Conservation (phyloP, 768 basidiomycete species). For the Rhodotorula toruloides region DNA sequence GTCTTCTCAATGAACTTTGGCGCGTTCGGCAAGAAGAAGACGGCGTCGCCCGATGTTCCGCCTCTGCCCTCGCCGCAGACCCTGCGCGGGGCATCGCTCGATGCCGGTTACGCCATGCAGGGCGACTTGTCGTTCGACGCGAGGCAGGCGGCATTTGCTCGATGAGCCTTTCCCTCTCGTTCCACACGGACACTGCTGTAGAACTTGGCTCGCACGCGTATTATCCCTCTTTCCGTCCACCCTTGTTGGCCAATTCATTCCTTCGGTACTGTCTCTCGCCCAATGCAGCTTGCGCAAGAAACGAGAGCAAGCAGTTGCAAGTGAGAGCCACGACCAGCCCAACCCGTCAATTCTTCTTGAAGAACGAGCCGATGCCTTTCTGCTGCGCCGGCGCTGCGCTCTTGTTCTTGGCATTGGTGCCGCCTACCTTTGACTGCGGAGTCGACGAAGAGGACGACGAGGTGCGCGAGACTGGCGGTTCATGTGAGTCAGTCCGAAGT, state of each 20-base stretch:
- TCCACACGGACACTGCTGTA: too few species aligned
- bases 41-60: neutral
- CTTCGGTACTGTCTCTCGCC: too few species aligned
- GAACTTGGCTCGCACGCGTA: too few species aligned
- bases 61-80: neutral
- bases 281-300: too few species aligned
- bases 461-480: conserved; percentile 10
- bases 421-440: neutral
- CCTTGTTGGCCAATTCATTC: too few species aligned
- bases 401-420: neutral
- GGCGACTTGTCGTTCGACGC: too few species aligned
- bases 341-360: conserved; percentile 9
- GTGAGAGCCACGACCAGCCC: too few species aligned
- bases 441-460: neutral
- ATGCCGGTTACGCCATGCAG: too few species aligned
- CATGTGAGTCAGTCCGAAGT: neutral
- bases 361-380: conserved; percentile 11
- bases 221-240: too few species aligned
- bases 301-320: too few species aligned
- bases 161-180: too few species aligned
- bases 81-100: neutral
- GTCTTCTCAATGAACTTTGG: conserved; percentile 17
- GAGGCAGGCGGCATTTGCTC: too few species aligned
- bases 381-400: neutral
- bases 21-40: neutral